Conservation (phyloP, 768 basidiomycete genomes). For the Filobasidium floriforme region DNA sequence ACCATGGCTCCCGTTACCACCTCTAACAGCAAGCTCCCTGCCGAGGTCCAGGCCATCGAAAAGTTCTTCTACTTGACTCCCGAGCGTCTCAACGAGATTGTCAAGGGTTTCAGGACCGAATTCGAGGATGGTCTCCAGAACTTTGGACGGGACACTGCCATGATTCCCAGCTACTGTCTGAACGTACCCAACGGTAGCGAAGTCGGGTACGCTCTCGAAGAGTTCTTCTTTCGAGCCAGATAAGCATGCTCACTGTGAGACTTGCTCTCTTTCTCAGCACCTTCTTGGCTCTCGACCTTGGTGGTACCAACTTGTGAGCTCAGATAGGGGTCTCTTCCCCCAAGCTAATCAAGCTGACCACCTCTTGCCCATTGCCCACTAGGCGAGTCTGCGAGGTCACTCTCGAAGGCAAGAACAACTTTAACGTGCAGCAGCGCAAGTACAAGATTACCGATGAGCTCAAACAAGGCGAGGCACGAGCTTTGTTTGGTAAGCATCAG, state of each 20-base stretch:
- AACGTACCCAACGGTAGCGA: constrained; percentile 90
- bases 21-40: constrained; percentile 28
- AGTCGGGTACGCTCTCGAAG: constrained; percentile 61
- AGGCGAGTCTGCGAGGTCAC: constrained; percentile 93
- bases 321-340: constrained; percentile 18
- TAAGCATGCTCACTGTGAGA: background rate
- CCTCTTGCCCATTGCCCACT: background rate
- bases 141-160: constrained; percentile 78
- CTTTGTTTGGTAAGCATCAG: constrained; percentile 63
- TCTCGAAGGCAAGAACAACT: constrained; percentile 81
- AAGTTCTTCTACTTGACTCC: constrained; percentile 62
- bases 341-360: background rate
- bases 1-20: background rate
- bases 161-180: constrained; percentile 98
- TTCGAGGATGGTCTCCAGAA: constrained; percentile 62
- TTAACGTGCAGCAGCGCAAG: constrained; percentile 85
- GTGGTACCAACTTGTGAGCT: constrained; percentile 89
- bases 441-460: constrained; percentile 89
- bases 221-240: constrained; percentile 3
- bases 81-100: constrained; percentile 60
- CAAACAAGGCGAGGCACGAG: constrained; percentile 82
- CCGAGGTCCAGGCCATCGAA: constrained; percentile 58
- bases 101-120: constrained; percentile 71
- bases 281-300: constrained; percentile 91
- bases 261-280: constrained; percentile 53